Percentiles rank a stretch among this genome's conserved stretches.
phyloP scores from a whole-genome alignment of 805 yeast genomes.

The Candida fluviatilis region DNA sequence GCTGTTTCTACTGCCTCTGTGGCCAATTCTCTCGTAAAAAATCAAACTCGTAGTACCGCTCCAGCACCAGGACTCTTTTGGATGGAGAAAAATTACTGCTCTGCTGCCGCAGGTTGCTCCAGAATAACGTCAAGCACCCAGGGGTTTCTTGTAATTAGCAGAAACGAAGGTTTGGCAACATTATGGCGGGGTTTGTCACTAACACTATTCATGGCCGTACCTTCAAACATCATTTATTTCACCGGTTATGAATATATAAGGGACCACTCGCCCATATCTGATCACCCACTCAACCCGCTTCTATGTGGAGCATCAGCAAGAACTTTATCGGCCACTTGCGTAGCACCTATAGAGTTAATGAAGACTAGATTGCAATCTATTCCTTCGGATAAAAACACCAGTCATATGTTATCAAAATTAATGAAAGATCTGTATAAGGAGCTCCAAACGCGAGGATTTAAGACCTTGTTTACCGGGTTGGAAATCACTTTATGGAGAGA shows the following conservation, averaged over 20 bases:
- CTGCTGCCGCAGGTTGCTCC: slow-evolving; percentile 36
- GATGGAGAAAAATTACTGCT: slow-evolving; percentile 35
- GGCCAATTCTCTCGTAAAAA: no score
- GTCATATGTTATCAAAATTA: slow-evolving; percentile 41
- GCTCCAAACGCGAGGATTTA: slow-evolving; percentile 52
- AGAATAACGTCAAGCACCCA: slow-evolving; percentile 67
- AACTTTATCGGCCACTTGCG: slow-evolving; percentile 72
- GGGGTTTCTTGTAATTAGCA: slow-evolving; percentile 62
- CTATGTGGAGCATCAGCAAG: slow-evolving; percentile 85
- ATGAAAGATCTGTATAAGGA: slow-evolving; percentile 51
- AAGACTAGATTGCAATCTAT: slow-evolving; percentile 91
- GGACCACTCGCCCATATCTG: slow-evolving; percentile 51
- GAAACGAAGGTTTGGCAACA: slow-evolving; percentile 69
- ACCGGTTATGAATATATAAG: slow-evolving; percentile 87
- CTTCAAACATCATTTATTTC: slow-evolving; percentile 89
- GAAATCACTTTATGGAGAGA: slow-evolving; percentile 92
- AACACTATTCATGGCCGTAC: slow-evolving; percentile 83
- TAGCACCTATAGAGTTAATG: slow-evolving; percentile 83
- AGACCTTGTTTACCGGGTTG: slow-evolving; percentile 76
- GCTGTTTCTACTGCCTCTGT: no score
- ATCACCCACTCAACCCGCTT: slow-evolving; percentile 66
- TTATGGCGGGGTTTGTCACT: slow-evolving; percentile 88
- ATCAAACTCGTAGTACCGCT: no score
- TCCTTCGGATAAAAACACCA: slow-evolving; percentile 40
- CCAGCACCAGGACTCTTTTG: slow-evolving; percentile 30